Base-by-base conservation (phyloP, 2,329 filamentous ascomycete genomes). In the Xenoacremonium recifei region DNA sequence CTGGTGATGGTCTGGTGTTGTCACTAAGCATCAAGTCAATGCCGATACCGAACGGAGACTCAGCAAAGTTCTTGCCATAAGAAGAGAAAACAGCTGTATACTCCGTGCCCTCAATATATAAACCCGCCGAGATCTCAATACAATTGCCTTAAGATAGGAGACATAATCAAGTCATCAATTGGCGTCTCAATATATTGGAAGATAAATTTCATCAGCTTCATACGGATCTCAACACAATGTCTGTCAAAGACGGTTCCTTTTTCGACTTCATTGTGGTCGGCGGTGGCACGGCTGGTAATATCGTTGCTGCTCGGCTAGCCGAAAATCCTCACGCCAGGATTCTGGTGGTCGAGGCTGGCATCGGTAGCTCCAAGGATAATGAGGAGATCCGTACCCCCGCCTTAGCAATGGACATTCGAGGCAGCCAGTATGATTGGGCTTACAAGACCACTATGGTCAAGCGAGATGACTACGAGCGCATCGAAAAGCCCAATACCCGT, bases 371-470 rank as follows among this genome's bases (percentile, higher is more conserved):
- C 0, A 58, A 67, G 5, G 65, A 75, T 5, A 62, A 76, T 32
- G 69, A 74, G 16, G 70, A 75, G 34, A 76, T 80, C 51, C 73
- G 65, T 4, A 80, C 76, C 4, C 79, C 77, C 1, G 67, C 73
- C 2, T 62, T 64, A 9, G 76, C 74, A 25, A 73, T 82, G 51
- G 68, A 72, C 4, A 69, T 82, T 1, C 72, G 78, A n/a, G 71
- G 69, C 27, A 76, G 73, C 55, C 61, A 79, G 52, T 71, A 80
- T 47, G 79, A 83, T 58, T 82, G 77, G 77, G 66, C 65, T 0
- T 84, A 80, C 63, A 82, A 83, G 64, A 77, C 76, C 3, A 81
- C 76, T 21, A 73, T 84, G 63, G 72, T 83, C 55, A 71, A 80
- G 40, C 71, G 77, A 3, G 65, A 69, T 10, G 77, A 83, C 51